A percentile compares a stretch with the other conserved stretches of the same genome.
phyloP scores from a whole-genome alignment of 352 stramenopile species.

The Phytophthora pisi region DNA sequence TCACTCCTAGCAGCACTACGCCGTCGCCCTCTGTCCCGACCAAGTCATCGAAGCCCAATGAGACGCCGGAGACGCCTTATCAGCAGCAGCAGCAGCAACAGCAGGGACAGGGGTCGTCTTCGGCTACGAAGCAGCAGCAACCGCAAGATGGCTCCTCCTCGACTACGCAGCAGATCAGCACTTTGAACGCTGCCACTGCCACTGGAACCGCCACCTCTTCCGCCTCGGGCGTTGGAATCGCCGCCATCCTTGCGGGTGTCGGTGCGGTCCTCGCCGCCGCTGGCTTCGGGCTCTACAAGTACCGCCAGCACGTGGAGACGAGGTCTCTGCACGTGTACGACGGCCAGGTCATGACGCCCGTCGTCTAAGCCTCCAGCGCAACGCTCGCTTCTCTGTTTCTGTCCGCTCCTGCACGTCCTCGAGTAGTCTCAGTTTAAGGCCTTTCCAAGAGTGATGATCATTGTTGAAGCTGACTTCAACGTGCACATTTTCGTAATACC shows the following conservation, averaged over 20 bases:
- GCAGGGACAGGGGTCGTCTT: not conserved
- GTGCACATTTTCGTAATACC: not conserved
- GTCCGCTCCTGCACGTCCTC: not conserved
- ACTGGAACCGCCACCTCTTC: not conserved
- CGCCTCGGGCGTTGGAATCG: slow-evolving; percentile 12
- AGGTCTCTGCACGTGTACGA: slow-evolving; percentile 25
- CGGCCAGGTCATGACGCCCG: slow-evolving; percentile 17
- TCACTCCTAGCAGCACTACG: not conserved
- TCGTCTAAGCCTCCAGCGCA: slow-evolving; percentile 8
- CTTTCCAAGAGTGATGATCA: not conserved
- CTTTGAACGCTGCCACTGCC: slow-evolving; percentile 12
- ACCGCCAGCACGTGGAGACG: slow-evolving; percentile 9
- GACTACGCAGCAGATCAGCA: slow-evolving; percentile 15
- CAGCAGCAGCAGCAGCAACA: slow-evolving; percentile 19
- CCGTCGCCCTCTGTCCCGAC: no score
- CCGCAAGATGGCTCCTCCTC: not conserved
- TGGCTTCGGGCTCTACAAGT: slow-evolving; percentile 27
- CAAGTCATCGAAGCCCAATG: not conserved
- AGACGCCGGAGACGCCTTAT: slow-evolving; percentile 1
- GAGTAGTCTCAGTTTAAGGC: no score
- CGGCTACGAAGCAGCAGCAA: slow-evolving; percentile 7
- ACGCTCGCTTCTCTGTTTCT: no score
- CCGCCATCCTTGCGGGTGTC: slow-evolving; percentile 27
- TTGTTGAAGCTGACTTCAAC: not conserved
- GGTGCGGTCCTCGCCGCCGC: slow-evolving; percentile 26